A percentile compares a stretch with the other conserved stretches of the same genome.
Evolutionary conservation across 2,329 filamentous ascomycete species (phyloP).

Genomic region (Aureobasidium zeae): DNA sequence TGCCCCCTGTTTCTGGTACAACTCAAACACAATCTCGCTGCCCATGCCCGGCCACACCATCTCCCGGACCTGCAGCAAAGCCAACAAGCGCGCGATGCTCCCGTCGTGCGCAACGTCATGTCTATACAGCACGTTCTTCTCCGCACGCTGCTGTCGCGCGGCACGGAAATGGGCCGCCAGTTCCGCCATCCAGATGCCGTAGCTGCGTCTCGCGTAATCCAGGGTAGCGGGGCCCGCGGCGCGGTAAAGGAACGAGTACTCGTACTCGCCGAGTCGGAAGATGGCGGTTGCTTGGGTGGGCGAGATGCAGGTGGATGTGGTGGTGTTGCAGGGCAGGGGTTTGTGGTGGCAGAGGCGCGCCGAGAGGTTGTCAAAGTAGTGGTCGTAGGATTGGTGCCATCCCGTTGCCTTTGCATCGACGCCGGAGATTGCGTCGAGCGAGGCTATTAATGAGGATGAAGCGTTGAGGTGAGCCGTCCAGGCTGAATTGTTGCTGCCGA

Average conservation of each 20-base stretch:
- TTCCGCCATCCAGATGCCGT: slow-evolving; percentile 67
- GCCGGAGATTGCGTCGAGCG: slow-evolving; percentile 60
- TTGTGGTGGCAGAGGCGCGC: slow-evolving; percentile 67
- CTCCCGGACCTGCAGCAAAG: slow-evolving; percentile 59
- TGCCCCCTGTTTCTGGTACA: slow-evolving; percentile 48
- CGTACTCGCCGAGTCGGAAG: slow-evolving; percentile 69
- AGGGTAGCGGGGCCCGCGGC: slow-evolving; percentile 52
- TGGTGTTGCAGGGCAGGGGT: slow-evolving; percentile 59
- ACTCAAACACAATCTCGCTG: slow-evolving; percentile 65
- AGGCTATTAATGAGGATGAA: slow-evolving; percentile 46
- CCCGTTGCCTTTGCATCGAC: slow-evolving; percentile 46
- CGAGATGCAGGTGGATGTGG: slow-evolving; percentile 49
- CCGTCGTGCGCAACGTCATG: slow-evolving; percentile 81
- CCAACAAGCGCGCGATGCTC: slow-evolving; percentile 56
- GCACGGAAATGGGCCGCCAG: slow-evolving; percentile 55
- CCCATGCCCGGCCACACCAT: slow-evolving; percentile 88
- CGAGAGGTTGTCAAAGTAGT: slow-evolving; percentile 78
- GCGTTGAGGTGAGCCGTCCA: slow-evolving; percentile 59
- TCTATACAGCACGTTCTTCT: slow-evolving; percentile 44
- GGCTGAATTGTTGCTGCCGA: slow-evolving; percentile 35
- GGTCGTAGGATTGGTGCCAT: slow-evolving; percentile 66
- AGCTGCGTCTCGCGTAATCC: slow-evolving; percentile 50
- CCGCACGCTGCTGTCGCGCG: slow-evolving; percentile 19
- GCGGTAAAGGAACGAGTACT: slow-evolving; percentile 71
- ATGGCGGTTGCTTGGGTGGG: slow-evolving; percentile 56